Evolutionary conservation across 805 yeast species (phyloP).

Genomic region (Hanseniaspora lindneri): DNA sequence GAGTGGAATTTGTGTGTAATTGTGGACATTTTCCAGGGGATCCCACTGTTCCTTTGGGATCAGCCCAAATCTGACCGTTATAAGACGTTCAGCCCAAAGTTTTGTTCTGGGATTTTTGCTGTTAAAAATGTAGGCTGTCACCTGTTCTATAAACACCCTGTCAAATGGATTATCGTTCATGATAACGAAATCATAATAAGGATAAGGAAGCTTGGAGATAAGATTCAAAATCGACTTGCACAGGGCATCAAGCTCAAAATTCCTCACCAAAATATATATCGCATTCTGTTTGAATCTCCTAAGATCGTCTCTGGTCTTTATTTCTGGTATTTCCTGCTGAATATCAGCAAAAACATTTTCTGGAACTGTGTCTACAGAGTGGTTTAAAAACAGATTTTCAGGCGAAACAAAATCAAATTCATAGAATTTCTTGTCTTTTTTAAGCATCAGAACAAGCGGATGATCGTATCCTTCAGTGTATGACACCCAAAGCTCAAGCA

Average conservation of each 20-base stretch:
- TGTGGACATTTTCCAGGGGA: conserved; percentile 36
- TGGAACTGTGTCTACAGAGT: background rate
- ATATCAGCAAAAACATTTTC: background rate
- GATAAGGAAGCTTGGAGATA: background rate
- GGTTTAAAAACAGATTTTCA: background rate
- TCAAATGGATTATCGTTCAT: conserved; percentile 62
- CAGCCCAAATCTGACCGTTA: conserved; percentile 47
- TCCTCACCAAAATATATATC: conserved; percentile 1
- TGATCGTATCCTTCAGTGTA: background rate
- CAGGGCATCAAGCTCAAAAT: conserved; percentile 5
- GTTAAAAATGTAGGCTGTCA: conserved; percentile 25
- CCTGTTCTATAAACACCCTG: conserved; percentile 48
- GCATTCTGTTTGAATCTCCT: conserved; percentile 4
- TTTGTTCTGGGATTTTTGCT: background rate
- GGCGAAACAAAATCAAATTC: background rate
- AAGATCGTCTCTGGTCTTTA: background rate
- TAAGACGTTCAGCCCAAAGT: conserved; percentile 31
- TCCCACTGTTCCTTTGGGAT: conserved; percentile 67
- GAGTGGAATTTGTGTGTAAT: conserved; percentile 36
- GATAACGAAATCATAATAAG: conserved; percentile 63
- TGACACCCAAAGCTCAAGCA: conserved; percentile 6
- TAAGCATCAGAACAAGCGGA: conserved; percentile 1
- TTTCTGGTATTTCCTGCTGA: background rate
- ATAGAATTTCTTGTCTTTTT: background rate
- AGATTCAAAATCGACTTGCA: conserved; percentile 2